A percentile compares a stretch with the other conserved stretches of the same genome.
Conservation (phyloP, 257 asterid genomes). For the Salvia hispanica region DNA sequence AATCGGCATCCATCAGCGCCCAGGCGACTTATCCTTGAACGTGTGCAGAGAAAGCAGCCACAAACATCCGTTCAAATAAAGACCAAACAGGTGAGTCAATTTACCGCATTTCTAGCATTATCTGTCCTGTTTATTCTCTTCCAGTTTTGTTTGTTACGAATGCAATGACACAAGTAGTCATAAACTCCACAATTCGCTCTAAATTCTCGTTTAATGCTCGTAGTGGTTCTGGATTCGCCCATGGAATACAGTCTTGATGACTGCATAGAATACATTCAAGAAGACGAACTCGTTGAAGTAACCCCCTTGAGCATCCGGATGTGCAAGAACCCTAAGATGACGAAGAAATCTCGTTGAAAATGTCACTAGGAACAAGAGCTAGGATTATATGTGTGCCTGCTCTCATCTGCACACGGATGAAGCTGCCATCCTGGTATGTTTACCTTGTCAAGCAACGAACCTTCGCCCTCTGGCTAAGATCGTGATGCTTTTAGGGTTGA, state of each 20-base stretch:
- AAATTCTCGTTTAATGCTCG: conserved; percentile 27
- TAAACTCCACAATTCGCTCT: not conserved
- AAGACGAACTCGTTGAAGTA: conserved; percentile 97
- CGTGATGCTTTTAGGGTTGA: conserved; percentile 15
- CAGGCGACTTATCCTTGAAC: conserved; percentile 88
- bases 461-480: not conserved
- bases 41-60: conserved; percentile 97
- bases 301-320: conserved; percentile 87
- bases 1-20: conserved; percentile 94
- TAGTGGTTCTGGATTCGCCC: conserved; percentile 89
- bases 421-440: conserved; percentile 10
- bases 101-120: not conserved
- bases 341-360: conserved; percentile 53
- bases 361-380: not conserved
- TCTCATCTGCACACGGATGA: conserved; percentile 7
- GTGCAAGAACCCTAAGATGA: conserved; percentile 78
- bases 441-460: conserved; percentile 5
- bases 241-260: conserved; percentile 89
- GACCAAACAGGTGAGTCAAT: conserved; percentile 81
- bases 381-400: not conserved
- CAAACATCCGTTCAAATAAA: conserved; percentile 90
- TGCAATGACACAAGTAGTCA: not conserved
- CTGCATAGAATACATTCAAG: conserved; percentile 99
- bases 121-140: not conserved
- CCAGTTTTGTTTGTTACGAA: not conserved